Evolutionary conservation across 139 green algal genomes (phyloP), one percentile per base, ranked within the genome.

Genomic region (Gonium pectorale): DNA sequence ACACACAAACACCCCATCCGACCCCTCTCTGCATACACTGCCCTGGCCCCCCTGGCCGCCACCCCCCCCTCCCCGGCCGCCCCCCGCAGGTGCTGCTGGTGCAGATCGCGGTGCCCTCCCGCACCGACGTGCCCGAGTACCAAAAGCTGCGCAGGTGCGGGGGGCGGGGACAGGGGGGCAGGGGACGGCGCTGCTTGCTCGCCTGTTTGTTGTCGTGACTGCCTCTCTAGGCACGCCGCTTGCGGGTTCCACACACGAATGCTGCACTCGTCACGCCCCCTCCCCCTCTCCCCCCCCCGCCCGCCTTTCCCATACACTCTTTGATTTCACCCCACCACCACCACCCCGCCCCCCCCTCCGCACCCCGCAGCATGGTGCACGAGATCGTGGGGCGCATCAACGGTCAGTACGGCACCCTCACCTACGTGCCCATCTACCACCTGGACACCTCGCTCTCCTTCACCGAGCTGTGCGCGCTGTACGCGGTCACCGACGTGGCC

Each of bases 301-400:
- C 15, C 56, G 15, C 56, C 24, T 5, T 26, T 21, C 21, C 56
- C 56, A 13, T 33, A 5, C 56, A 64, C 56, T 9, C 56, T 9
- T n/a, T n/a, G 49, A 56, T 51, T 24, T 6, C 35, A 11, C 22
- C 64, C 64, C 64, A 19, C 21, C 64, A 35, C 62, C 29, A 40
- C n/a, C 62, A 17, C 43, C 29, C n/a, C 26, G 11, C 51, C 27
- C 38, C 38, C 17, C 60, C 29, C 13, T 41, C 29, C 27, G 0
- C 7, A 19, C 22, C 4, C 69, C 72, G 74, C 54, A 94, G 86
- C 49, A 96, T 97, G 93, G 97, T 99, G 64, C 97, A 99, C 83
- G 98, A 99, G 94, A 98, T 99, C 11, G 98, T 99, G 52, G 98
- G 98, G 5, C 94, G 98, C 80, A 99, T 99, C 91, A 99, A 99